phyloP scores from a whole-genome alignment of 2,329 filamentous ascomycete species.

The Aspergillus uvarum region DNA sequence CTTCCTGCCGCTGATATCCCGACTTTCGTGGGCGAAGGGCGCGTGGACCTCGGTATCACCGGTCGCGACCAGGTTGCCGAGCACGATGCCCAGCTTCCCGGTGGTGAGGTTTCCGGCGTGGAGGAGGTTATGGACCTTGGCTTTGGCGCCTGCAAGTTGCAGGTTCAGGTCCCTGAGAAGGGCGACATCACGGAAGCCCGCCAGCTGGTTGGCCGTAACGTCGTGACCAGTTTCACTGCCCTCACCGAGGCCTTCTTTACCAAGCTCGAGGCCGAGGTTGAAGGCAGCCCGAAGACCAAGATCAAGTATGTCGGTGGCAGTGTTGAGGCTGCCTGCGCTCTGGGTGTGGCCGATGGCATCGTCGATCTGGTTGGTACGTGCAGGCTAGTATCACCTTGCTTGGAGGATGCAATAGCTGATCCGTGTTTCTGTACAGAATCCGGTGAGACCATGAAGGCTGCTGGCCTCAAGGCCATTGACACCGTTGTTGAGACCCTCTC shows the following conservation, averaged over 20 bases:
- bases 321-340: conserved; percentile 92
- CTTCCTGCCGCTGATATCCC: conserved; percentile 96
- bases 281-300: conserved; percentile 64
- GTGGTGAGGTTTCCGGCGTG: conserved; percentile 56
- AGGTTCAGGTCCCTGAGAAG: conserved; percentile 94
- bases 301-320: conserved; percentile 94
- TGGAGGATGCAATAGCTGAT: conserved; percentile 8
- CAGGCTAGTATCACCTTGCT: neutral
- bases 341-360: conserved; percentile 95
- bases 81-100: conserved; percentile 63
- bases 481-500: conserved; percentile 87
- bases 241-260: conserved; percentile 82
- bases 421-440: conserved; percentile 63
- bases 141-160: conserved; percentile 87
- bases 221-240: conserved; percentile 92
- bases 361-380: conserved; percentile 90
- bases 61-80: conserved; percentile 90
- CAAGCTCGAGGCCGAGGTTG: conserved; percentile 60
- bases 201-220: conserved; percentile 85
- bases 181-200: conserved; percentile 67
- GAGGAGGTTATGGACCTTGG: conserved; percentile 87
- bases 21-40: conserved; percentile 92
- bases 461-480: conserved; percentile 88
- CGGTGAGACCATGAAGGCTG: conserved; percentile 96
- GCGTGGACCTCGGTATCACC: conserved; percentile 91